Evolutionary conservation across 148 eudicot genomes (phyloP).

Genomic region (Camellia japonica): DNA sequence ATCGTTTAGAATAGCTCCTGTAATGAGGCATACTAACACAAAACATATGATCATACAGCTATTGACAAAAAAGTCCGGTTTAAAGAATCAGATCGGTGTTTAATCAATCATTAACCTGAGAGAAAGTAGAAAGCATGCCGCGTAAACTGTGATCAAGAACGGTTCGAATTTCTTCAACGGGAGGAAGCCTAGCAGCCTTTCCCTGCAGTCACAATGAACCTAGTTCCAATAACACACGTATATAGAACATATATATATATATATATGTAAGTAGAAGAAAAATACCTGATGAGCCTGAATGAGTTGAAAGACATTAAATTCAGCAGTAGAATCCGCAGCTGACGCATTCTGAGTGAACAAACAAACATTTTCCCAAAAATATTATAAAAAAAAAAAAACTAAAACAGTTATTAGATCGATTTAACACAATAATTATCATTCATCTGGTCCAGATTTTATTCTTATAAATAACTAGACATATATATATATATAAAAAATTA

Average conservation of each 20-base stretch:
- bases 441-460: too few species aligned
- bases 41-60: neutral
- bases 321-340: slow-evolving; percentile 33
- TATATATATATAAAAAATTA: neutral
- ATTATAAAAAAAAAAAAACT: neutral
- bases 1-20: too few species aligned
- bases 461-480: too few species aligned
- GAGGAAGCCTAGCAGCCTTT: slow-evolving; percentile 81
- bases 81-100: too few species aligned
- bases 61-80: too few species aligned
- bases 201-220: slow-evolving; percentile 39
- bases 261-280: neutral
- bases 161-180: slow-evolving; percentile 66
- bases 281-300: slow-evolving; percentile 86
- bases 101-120: slow-evolving; percentile 42
- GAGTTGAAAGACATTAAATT: slow-evolving; percentile 46
- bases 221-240: neutral
- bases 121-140: slow-evolving; percentile 84
- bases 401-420: neutral
- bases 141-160: slow-evolving; percentile 61
- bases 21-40: neutral
- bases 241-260: neutral
- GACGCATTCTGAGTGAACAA: slow-evolving; percentile 32
- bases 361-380: neutral
- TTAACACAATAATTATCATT: neutral